Evolutionary conservation across 2,329 filamentous ascomycete genomes (phyloP).

Genomic region (Gyromitra esculenta): DNA sequence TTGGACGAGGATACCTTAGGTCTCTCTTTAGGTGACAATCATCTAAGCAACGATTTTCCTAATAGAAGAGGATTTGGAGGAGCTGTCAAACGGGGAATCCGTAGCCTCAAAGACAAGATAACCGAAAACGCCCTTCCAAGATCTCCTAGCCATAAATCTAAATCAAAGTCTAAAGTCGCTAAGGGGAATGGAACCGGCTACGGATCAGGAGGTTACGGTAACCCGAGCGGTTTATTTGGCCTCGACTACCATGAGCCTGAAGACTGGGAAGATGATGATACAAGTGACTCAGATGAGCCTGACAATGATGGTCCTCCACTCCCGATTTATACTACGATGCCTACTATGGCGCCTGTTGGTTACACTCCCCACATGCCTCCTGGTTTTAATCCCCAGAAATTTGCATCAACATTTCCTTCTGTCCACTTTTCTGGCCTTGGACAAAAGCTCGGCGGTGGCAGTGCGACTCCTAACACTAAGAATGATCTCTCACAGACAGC

Average conservation of each 20-base stretch:
- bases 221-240: conserved; percentile 19
- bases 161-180: conserved; percentile 30
- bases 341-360: neutral
- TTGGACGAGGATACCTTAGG: conserved; percentile 36
- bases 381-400: neutral
- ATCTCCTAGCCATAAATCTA: conserved; percentile 18
- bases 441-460: conserved; percentile 11
- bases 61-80: conserved; percentile 31
- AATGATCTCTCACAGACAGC: conserved; percentile 12
- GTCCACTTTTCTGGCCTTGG: conserved; percentile 19
- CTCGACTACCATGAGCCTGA: conserved; percentile 24
- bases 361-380: conserved; percentile 2
- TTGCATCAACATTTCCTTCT: neutral
- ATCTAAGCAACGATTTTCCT: neutral
- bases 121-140: conserved; percentile 24
- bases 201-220: conserved; percentile 38
- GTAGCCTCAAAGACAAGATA: conserved; percentile 42
- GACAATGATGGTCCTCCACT: conserved; percentile 25
- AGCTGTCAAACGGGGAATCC: conserved; percentile 38
- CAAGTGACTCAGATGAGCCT: conserved; percentile 35
- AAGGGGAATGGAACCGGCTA: conserved; percentile 49
- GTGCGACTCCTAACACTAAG: neutral
- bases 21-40: neutral
- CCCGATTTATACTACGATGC: neutral
- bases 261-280: conserved; percentile 37